phyloP scores from a whole-genome alignment of 2,329 filamentous ascomycete genomes.

The Eutypa lata region DNA sequence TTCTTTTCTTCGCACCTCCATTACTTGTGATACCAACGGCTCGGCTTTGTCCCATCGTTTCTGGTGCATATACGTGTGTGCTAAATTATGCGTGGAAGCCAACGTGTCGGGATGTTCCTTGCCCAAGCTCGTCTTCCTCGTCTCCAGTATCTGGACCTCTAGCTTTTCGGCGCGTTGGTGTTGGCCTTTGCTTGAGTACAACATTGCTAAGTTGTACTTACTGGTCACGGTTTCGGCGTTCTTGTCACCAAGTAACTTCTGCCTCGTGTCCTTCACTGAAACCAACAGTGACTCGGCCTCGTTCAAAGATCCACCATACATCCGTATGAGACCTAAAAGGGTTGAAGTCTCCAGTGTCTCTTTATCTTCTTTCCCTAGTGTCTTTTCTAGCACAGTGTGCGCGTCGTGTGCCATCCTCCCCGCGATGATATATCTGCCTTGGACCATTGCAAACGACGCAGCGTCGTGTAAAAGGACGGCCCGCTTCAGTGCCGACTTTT shows the following conservation, averaged over 20 bases:
- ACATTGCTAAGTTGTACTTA: no score
- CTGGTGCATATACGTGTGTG: neutral
- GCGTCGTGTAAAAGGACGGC: neutral
- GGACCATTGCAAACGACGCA: neutral
- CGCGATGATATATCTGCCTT: neutral
- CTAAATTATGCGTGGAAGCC: neutral
- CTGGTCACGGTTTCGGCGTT: no score
- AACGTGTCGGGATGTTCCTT: neutral
- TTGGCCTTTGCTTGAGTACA: no score
- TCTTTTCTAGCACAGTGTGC: neutral
- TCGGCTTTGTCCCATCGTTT: neutral
- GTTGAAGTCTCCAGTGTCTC: neutral
- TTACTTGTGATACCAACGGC: neutral
- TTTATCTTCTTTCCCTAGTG: neutral
- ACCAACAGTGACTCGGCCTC: no score
- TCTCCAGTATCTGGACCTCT: no score
- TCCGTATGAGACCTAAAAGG: no score
- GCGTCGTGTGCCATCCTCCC: neutral
- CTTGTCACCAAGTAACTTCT: no score
- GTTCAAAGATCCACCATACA: no score
- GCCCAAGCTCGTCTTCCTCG: no score
- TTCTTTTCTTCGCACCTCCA: neutral
- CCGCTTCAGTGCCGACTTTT: neutral
- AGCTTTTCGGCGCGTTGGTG: no score
- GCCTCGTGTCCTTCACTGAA: no score